These are phyloP conservation scores for Stemphylium lycopersici DNA, from an alignment of 2,329 filamentous ascomycete genomes.

Conservation along the genomic window DNA sequence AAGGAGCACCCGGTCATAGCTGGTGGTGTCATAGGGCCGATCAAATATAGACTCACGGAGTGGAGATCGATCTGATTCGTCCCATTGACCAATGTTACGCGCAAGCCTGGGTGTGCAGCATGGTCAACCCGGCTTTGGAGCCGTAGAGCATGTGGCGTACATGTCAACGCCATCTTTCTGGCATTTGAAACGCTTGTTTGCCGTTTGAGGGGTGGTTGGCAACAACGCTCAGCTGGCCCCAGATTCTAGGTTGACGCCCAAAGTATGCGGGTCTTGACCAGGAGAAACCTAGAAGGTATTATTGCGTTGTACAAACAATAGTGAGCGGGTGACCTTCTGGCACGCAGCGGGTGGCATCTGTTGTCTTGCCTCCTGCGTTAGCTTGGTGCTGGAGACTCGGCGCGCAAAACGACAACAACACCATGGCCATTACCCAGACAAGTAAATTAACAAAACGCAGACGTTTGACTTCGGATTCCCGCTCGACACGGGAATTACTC, in stretches of 20 bases:
- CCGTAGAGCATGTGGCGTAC: neutral
- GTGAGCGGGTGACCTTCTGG: no score
- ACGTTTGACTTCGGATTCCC: neutral
- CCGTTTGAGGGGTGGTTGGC: neutral
- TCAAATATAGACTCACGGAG: neutral
- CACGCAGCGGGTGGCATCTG: no score
- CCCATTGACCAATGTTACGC: slow-evolving; percentile 1
- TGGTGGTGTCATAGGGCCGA: neutral
- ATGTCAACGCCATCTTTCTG: slow-evolving; percentile 1
- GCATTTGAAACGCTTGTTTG: neutral
- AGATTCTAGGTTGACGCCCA: neutral
- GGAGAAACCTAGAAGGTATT: no score
- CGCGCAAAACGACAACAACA: neutral
- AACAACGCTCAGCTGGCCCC: neutral
- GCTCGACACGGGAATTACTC: no score
- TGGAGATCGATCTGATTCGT: slow-evolving; percentile 4
- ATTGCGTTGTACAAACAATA: no score
- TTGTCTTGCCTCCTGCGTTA: neutral
- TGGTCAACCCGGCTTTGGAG: neutral
- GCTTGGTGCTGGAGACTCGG: neutral
- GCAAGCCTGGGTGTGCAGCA: neutral
- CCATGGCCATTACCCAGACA: neutral
- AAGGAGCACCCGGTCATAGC: neutral
- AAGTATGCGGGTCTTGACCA: neutral
- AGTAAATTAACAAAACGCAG: neutral